Conservation (phyloP, 1,139 yeast genomes). For the Kurtzmaniella quercitrusa region DNA sequence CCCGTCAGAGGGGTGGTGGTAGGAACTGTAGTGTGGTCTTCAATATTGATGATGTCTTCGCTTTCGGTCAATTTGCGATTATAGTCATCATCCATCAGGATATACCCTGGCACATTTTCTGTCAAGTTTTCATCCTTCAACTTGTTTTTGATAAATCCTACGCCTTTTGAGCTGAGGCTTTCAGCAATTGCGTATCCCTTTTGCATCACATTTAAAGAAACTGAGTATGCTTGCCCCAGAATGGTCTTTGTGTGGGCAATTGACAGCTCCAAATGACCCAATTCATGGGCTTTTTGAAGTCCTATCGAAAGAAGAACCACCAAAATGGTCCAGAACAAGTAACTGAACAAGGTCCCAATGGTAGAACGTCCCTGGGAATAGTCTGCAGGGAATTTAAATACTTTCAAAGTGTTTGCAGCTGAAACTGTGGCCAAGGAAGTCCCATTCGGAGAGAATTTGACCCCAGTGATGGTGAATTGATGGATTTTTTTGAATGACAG, state of each 20-base stretch:
- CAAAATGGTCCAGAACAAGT: slow-evolving; percentile 41
- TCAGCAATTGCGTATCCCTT: slow-evolving; percentile 22
- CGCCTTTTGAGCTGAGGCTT: slow-evolving; percentile 21
- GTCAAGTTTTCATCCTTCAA: slow-evolving; percentile 31
- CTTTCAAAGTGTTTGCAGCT: slow-evolving; percentile 72
- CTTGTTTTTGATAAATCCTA: slow-evolving; percentile 38
- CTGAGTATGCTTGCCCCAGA: slow-evolving; percentile 15
- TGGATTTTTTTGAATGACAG: slow-evolving; percentile 61
- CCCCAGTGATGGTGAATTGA: slow-evolving; percentile 73
- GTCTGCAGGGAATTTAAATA: slow-evolving; percentile 56
- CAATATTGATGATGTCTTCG: slow-evolving; percentile 2
- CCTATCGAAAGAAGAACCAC: slow-evolving; percentile 44
- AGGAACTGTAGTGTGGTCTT: slow-evolving; percentile 2
- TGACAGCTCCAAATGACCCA: slow-evolving; percentile 29
- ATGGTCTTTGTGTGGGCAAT: slow-evolving; percentile 16
- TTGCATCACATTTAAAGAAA: slow-evolving; percentile 14
- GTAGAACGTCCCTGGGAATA: slow-evolving; percentile 42
- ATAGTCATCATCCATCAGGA: slow-evolving; percentile 25
- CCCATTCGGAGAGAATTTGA: slow-evolving; percentile 69
- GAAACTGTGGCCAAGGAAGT: slow-evolving; percentile 69
- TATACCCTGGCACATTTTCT: slow-evolving; percentile 20
- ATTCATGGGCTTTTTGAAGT: slow-evolving; percentile 36
- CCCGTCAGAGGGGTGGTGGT: slow-evolving; percentile 2
- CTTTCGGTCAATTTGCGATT: slow-evolving; percentile 8
- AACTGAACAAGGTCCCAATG: slow-evolving; percentile 35